These are phyloP conservation scores for Pseudopediastrum boryanum DNA, from an alignment of 139 green algal genomes.

Conservation along the genomic window DNA sequence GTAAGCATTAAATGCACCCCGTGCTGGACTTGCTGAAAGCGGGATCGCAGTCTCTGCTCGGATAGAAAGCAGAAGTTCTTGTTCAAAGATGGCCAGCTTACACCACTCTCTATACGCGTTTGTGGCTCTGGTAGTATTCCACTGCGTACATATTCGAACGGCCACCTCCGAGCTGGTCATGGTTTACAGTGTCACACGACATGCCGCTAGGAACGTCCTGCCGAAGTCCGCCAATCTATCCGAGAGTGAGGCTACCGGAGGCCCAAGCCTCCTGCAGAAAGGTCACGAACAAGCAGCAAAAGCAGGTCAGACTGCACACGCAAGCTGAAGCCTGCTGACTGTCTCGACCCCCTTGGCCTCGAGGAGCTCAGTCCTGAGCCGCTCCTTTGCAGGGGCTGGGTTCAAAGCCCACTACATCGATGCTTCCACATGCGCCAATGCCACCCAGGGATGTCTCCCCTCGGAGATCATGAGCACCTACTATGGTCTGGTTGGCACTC, in stretches of 20 bases:
- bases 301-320: conserved; percentile 26
- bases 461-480: background rate
- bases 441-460: conserved; percentile 34
- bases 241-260: conserved; percentile 41
- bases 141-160: too few species aligned
- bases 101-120: too few species aligned
- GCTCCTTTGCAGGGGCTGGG: conserved; percentile 11
- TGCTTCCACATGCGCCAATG: conserved; percentile 19
- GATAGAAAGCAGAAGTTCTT: too few species aligned
- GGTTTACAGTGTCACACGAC: conserved; percentile 45
- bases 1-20: too few species aligned
- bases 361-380: background rate
- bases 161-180: conserved; percentile 33
- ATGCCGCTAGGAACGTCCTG: conserved; percentile 55
- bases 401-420: conserved; percentile 46
- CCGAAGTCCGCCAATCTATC: conserved; percentile 43
- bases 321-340: background rate
- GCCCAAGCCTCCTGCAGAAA: conserved; percentile 51
- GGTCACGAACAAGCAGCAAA: conserved; percentile 46
- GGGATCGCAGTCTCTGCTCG: too few species aligned
- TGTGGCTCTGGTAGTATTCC: too few species aligned
- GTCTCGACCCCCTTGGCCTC: background rate
- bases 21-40: too few species aligned
- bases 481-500: conserved; percentile 41
- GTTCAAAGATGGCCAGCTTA: too few species aligned